Evolutionary conservation across 768 basidiomycete species (phyloP), one percentile per base, ranked within the genome.

Genomic region (Amanita inopinata): DNA sequence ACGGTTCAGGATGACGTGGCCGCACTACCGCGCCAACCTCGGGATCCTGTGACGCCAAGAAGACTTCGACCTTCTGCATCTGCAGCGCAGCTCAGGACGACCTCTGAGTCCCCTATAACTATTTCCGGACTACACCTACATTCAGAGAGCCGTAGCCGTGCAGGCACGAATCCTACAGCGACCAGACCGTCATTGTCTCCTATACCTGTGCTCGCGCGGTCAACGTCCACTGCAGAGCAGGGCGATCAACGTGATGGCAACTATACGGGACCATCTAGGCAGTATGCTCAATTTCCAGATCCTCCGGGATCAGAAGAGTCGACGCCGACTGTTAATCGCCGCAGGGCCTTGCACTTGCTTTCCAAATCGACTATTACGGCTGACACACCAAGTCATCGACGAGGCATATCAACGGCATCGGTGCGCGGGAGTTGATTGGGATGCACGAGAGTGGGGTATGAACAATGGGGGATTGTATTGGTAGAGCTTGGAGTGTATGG

Each of bases 61-160:
- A 69, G 67, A 49, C 55, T 88, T 45, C 71, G 85, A 39, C 80
- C 84, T 11, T 88, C 85, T 15, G 71, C 75, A 50, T 88, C 85
- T 55, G 84, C 85, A 39, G 81, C 82, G 9, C 85, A 88, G 51
- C 63, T 88, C 30, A 71, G 84, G 45, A 74, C 68, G 11, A 61
- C 63, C 7, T 62, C 71, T n/a, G 64, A 65, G 33, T 43, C 63
- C 23, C 49, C 58, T 51, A 49, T 60, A 33, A 41, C 56, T 43
- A 46, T 58, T 46, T 55, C 62, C 34, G 37, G 55, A 50, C 51
- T 35, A 43, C 61, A 51, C 49, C 59, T 49, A 11, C 65, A 61
- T 22, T 67, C 68, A 24, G 71, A 69, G 51, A 72, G 67, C 38
- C 70, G 83, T 49, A 71, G 61, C 57, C 74, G 83, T 46, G 68